Percentiles rank a stretch among this genome's conserved stretches.
These are phyloP conservation scores for Cercospora sp. DNA, from an alignment of 2,329 filamentous ascomycete genomes.

Conservation along the genomic window DNA sequence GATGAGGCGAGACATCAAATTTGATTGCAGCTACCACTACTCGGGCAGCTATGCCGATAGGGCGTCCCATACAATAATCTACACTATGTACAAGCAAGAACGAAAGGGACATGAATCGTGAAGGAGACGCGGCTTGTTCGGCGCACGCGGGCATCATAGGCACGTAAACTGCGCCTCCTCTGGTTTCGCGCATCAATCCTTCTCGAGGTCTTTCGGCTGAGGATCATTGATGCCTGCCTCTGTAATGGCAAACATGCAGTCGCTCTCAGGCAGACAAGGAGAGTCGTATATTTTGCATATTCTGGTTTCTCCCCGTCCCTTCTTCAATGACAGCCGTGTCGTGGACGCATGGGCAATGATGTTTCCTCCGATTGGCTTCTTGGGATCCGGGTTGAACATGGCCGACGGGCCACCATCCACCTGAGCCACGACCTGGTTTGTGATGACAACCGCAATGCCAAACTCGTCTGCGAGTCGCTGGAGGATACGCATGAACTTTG, in stretches of 20 bases:
- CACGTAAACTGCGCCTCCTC: neutral
- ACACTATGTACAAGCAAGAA: constrained; percentile 5
- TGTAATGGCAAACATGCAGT: constrained; percentile 94
- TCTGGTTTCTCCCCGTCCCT: constrained; percentile 90
- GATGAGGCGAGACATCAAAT: neutral
- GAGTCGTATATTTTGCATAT: constrained; percentile 99
- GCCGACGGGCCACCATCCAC: constrained; percentile 93
- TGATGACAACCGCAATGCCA: constrained; percentile 96
- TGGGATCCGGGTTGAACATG: constrained; percentile 99
- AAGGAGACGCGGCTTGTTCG: neutral
- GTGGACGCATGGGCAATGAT: constrained; percentile 98
- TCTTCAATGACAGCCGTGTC: constrained; percentile 90
- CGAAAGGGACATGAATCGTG: neutral
- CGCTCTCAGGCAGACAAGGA: constrained; percentile 92
- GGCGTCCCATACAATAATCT: neutral
- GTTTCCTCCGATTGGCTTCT: constrained; percentile 98
- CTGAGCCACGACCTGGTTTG: constrained; percentile 97
- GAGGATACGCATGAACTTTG: constrained; percentile 83
- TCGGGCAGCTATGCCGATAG: neutral
- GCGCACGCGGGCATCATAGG: neutral
- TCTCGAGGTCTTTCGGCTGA: constrained; percentile 91
- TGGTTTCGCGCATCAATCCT: constrained; percentile 52
- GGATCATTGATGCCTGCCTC: constrained; percentile 97
- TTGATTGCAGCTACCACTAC: neutral
- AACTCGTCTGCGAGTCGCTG: constrained; percentile 78